A percentile compares a stretch with the other conserved stretches of the same genome.
These are phyloP conservation scores for Hypoxylon sp. DNA, from an alignment of 2,329 filamentous ascomycete genomes.

Conservation along the genomic window DNA sequence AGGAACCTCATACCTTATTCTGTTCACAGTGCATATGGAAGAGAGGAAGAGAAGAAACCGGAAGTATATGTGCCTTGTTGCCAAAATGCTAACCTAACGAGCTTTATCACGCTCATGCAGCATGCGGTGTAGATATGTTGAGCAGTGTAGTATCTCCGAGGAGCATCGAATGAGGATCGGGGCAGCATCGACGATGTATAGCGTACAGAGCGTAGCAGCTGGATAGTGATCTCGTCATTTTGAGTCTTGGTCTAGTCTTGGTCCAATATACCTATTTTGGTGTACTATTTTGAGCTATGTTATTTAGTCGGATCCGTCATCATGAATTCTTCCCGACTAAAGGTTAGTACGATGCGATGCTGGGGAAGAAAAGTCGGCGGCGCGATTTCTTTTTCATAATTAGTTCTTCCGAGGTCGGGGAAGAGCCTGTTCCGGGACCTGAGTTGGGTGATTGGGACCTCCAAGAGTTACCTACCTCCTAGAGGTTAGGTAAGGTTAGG, in stretches of 20 bases:
- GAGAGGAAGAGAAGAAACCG: slow-evolving; percentile 2
- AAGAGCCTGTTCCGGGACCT: slow-evolving; percentile 10
- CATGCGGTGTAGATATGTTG: not conserved
- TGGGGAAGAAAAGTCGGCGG: slow-evolving; percentile 10
- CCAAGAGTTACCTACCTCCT: too few species aligned
- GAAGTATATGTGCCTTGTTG: not conserved
- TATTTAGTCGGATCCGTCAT: slow-evolving; percentile 18
- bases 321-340: slow-evolving; percentile 26
- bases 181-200: not conserved
- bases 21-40: slow-evolving; percentile 7
- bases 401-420: slow-evolving; percentile 41
- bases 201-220: not conserved
- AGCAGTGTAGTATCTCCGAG: not conserved
- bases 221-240: not conserved
- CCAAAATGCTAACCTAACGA: not conserved
- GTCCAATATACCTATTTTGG: not conserved
- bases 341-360: slow-evolving; percentile 25
- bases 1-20: not conserved
- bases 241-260: slow-evolving; percentile 1
- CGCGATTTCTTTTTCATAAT: slow-evolving; percentile 23
- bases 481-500: not conserved
- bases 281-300: not conserved
- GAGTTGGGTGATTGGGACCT: not conserved
- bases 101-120: not conserved
- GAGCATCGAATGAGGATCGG: not conserved